Evolutionary conservation across 140 eudicot species (phyloP), one percentile per base, ranked within the genome.

Genomic region (Senecio squalidus): DNA sequence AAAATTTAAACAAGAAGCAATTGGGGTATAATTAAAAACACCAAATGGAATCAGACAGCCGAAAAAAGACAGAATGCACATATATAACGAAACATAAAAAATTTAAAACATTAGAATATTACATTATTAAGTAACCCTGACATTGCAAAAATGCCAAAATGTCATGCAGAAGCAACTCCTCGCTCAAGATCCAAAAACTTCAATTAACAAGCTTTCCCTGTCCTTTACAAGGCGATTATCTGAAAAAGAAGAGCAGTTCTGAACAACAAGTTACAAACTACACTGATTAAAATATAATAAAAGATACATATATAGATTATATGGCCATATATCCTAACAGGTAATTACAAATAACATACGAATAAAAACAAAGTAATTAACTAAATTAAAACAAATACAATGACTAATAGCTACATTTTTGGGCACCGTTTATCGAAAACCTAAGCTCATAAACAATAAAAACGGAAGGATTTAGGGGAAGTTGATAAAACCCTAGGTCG

Each of bases 71-170:
- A 36, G 10, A 36, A 36, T 52, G 36, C 58, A 52, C 18, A 52
- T n/a, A n/a, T 9, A 36, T 13, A 36, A 36, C 14, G 43, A 36
- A 36, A 36, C 14, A 36, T 11, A 9, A 36, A 36, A 6, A 15
- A 58, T 28, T 8, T 44, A 59, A 45, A n/a, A 40, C 2, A 46
- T 1, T 48, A 18, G 10, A 49, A 6, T 4, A 44, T 21, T 77
- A 81, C 81, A 73, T 77, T 52, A 52, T 65, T 83, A 58, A 83
- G 87, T 71, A 84, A 66, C 77, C 93, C 93, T 50, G 93, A 84
- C 93, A 84, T 84, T 39, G 78, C 73, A 69, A 59, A 50, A 76
- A 73, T 61, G 66, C 66, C 80, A 76, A 80, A 50, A 64, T 57
- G 72, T 69, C 83, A 74, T 81, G 81, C 83, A 81, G 75, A 50